Evolutionary conservation across 2,329 filamentous ascomycete genomes (phyloP).

Genomic region (Torrubiella hemipterigena): DNA sequence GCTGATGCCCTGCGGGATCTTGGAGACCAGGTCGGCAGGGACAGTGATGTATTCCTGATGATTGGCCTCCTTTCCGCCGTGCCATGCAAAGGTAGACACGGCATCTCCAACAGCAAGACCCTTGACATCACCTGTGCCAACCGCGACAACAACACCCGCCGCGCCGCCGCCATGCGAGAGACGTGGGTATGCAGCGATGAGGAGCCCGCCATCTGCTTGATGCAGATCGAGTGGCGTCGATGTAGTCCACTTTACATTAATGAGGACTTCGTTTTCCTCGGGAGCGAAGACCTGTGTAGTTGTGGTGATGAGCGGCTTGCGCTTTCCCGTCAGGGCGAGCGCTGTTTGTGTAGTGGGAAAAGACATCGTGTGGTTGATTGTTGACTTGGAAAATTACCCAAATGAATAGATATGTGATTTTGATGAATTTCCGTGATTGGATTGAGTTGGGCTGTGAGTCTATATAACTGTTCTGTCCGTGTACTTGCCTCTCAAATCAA

Average conservation of each 20-base stretch:
- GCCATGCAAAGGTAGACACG: slow-evolving; percentile 43
- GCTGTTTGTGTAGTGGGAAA: slow-evolving; percentile 53
- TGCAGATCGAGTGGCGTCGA: slow-evolving; percentile 52
- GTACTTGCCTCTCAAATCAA: too few species aligned
- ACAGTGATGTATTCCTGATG: slow-evolving; percentile 44
- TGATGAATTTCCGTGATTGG: slow-evolving; percentile 1
- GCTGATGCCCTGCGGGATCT: slow-evolving; percentile 27
- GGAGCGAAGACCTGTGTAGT: slow-evolving; percentile 29
- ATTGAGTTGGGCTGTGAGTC: background rate
- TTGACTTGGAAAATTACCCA: too few species aligned
- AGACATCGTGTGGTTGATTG: too few species aligned
- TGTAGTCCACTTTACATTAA: slow-evolving; percentile 45
- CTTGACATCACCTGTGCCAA: slow-evolving; percentile 22
- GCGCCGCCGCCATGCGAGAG: slow-evolving; percentile 37
- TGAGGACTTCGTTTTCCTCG: slow-evolving; percentile 32
- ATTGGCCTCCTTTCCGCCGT: slow-evolving; percentile 31
- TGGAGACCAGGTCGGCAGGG: slow-evolving; percentile 34
- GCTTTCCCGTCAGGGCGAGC: slow-evolving; percentile 42
- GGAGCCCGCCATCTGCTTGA: slow-evolving; percentile 45
- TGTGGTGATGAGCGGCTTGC: slow-evolving; percentile 40
- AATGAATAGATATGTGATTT: background rate
- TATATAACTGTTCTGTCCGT: too few species aligned
- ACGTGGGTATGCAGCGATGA: slow-evolving; percentile 34
- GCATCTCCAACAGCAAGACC: slow-evolving; percentile 38
- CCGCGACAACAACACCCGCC: slow-evolving; percentile 41